Evolutionary conservation across 805 yeast genomes (phyloP).

Genomic region (Metschnikowia amazonensis): DNA sequence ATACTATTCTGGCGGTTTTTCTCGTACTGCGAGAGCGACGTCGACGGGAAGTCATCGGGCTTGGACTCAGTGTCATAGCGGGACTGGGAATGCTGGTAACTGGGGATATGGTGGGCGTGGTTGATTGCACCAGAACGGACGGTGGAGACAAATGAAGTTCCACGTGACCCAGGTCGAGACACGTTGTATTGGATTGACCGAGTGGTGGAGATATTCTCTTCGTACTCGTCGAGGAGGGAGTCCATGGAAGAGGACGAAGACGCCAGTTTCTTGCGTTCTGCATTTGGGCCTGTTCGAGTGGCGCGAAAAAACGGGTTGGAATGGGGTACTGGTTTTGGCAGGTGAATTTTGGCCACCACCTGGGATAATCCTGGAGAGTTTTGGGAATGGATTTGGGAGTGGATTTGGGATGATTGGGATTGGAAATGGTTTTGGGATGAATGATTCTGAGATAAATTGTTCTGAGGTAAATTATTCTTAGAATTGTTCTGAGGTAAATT

Average conservation of each 20-base stretch:
- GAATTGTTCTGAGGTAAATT: too few species aligned
- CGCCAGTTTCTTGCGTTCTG: slow-evolving; percentile 1
- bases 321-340: slow-evolving; percentile 10
- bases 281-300: background rate
- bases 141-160: slow-evolving; percentile 22
- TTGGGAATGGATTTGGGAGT: too few species aligned
- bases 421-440: too few species aligned
- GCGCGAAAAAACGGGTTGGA: background rate
- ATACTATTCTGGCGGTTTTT: slow-evolving; percentile 20
- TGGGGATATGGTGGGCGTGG: background rate
- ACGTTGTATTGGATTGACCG: slow-evolving; percentile 21
- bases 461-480: too few species aligned
- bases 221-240: slow-evolving; percentile 41
- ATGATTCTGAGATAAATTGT: too few species aligned
- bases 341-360: background rate
- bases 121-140: background rate
- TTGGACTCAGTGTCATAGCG: slow-evolving; percentile 1
- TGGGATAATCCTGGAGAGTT: background rate
- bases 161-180: slow-evolving; percentile 29
- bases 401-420: too few species aligned
- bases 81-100: background rate
- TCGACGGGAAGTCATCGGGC: slow-evolving; percentile 27
- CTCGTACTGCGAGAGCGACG: slow-evolving; percentile 37
- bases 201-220: slow-evolving; percentile 37
- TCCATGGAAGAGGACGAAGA: slow-evolving; percentile 31